Percentiles rank a stretch among this genome's conserved stretches.
phyloP scores from a whole-genome alignment of 164 flowering plant genomes.

The Annona squamosa region DNA sequence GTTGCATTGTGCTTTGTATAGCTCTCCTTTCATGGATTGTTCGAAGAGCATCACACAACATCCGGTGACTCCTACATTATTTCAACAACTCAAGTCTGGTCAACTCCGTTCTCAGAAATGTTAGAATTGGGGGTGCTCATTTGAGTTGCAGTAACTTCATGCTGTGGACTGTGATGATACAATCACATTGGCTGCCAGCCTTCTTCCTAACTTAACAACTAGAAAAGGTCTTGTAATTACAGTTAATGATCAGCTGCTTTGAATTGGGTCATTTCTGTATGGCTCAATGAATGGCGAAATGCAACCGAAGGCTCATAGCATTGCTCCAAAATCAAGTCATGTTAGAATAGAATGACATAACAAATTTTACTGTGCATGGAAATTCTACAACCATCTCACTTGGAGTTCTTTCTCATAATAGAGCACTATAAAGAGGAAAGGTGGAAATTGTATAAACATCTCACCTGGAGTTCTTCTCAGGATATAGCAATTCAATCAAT shows the following conservation, averaged over 20 bases:
- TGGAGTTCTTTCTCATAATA: background rate
- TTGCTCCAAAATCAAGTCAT: background rate
- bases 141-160: too few species aligned
- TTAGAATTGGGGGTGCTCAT: too few species aligned
- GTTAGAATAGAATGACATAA: background rate
- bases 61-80: too few species aligned
- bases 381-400: background rate
- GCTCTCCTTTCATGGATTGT: too few species aligned
- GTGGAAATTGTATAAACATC: background rate
- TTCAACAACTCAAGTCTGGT: too few species aligned
- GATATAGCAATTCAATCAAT: background rate
- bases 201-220: too few species aligned
- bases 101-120: too few species aligned
- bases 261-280: background rate
- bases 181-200: too few species aligned
- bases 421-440: too few species aligned
- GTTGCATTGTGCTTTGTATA: too few species aligned
- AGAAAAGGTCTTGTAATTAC: background rate
- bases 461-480: background rate
- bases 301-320: background rate
- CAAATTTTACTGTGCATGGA: background rate
- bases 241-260: background rate
- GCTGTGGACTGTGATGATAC: too few species aligned
- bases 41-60: too few species aligned
- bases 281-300: background rate